Base-by-base conservation (phyloP, 495 filamentous ascomycete genomes). In the Aspergillus haitiensis region DNA sequence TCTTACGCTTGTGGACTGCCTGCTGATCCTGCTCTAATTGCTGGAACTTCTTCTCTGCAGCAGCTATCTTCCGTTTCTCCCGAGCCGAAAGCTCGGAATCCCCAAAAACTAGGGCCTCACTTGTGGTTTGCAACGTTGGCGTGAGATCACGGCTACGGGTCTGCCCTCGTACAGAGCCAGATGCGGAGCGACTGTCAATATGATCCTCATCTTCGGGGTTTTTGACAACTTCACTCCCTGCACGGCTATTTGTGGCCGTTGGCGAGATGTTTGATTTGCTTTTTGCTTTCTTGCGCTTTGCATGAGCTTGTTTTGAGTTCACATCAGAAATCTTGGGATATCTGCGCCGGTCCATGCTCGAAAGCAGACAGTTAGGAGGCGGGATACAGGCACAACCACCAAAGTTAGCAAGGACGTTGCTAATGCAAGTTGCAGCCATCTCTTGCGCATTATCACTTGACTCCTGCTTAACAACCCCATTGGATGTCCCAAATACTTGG, bases 381-480 rank as follows among this genome's bases (percentile, higher is more conserved):
- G 82, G 71, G 54, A 86, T 80, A 71, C 93, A 97, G 5, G 92
- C 92, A 74, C 93, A 97, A 8, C 90, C 91, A 32, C 93, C 93
- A 69, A 92, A 90, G 66, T 94, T 88, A 6, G 90, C 86, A 2
- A 96, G 84, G 7, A 94, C 84, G 47, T 81, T 83, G 58, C 86
- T 83, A n/a, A 93, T 82, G 79, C 84, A 86, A 16, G 75, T 74
- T 13, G 78, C 75, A 34, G 75, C 77, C 10, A 79, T 75, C 18
- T 81, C 79, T 16, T 79, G 76, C 7, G 72, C 66, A 52, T 69
- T 77, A 54, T 78, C 78, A 51, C 64, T 67, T 9, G 67, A 71
- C 60, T 81, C 74, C 52, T 77, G 72, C 48, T 77, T 81, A n/a
- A 79, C 74, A 44, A 81, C 63, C 9, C 78, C 75, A 56, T 79